Conservation (phyloP, 1,139 yeast species). For the Yamadazyma diospyri region DNA sequence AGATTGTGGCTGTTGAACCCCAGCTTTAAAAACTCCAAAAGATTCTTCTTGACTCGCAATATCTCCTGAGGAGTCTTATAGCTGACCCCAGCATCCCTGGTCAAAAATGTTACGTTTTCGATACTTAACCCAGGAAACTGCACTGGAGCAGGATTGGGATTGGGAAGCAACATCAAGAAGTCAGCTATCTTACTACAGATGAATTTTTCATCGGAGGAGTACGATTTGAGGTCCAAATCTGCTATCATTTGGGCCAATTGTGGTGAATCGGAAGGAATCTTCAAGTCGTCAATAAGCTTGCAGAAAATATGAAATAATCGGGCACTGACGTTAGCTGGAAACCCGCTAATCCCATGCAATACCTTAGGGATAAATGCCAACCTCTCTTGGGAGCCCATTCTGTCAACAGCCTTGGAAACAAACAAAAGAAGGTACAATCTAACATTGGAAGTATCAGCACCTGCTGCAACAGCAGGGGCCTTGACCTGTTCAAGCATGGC, state of each 20-base stretch:
- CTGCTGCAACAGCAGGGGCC: conserved; percentile 42
- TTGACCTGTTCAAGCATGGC: conserved; percentile 63
- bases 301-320: conserved; percentile 60
- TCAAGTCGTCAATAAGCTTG: conserved; percentile 51
- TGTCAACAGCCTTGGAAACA: conserved; percentile 60
- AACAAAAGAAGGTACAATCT: conserved; percentile 65
- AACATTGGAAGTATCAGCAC: conserved; percentile 49
- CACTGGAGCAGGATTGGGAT: conserved; percentile 16
- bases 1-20: conserved; percentile 33
- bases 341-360: conserved; percentile 41
- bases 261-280: conserved; percentile 45
- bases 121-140: conserved; percentile 62
- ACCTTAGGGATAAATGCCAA: conserved; percentile 44
- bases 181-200: conserved; percentile 47
- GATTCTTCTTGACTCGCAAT: conserved; percentile 36
- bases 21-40: conserved; percentile 36
- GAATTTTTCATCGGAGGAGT: conserved; percentile 37
- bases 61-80: conserved; percentile 50
- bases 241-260: conserved; percentile 36
- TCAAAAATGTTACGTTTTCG: conserved; percentile 56
- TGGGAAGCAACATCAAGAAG: conserved; percentile 56
- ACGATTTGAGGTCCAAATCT: conserved; percentile 25
- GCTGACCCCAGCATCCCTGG: conserved; percentile 62
- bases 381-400: conserved; percentile 37
- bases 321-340: conserved; percentile 43